Evolutionary conservation across 2,329 filamentous ascomycete species (phyloP), one percentile per base, ranked within the genome.

Genomic region (Xylariaceae sp.): DNA sequence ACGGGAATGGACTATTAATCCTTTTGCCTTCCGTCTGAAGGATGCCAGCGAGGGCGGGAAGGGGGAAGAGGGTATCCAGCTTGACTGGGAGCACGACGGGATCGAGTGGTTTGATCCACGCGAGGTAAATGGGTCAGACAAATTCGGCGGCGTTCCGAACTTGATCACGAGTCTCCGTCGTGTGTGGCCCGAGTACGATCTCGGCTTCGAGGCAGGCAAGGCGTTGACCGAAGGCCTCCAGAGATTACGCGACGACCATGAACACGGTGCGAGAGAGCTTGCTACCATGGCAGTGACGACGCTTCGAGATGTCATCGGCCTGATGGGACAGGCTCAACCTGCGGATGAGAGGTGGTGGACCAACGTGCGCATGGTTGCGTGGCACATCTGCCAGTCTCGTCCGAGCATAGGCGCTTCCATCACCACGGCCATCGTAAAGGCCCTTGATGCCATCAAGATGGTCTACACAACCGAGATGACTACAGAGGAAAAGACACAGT

Each of bases 391-490:
- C 59, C 80, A 80, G 51, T 76, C 78, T 0, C 69, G 78, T n/a
- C 76, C 79, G 46, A 79, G 73, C 54, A 84, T 84, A 78, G 72
- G 72, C 1, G 73, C 78, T 0, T 71, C 78, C 1, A 77, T 82
- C 18, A 63, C 76, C 27, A 66, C 61, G 31, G 66, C 64, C 9
- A 42, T 80, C 8, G 56, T 78, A 4, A 60, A 62, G 9, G 65
- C 66, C 3, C 60, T 83, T 24, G 53, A 59, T 9, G 50, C 53
- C 3, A 59, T 73, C 60, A 67, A 33, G 32, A 31, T 21, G 24
- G 52, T 36, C 33, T n/a, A 33, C 12, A 4, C 40, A 21, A 34
- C 34, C 35, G 49, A 27, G 50, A 51, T 27, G 47, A 57, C 21
- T 38, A 54, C 31, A 17, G 18, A 23, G 9, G 48, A 54, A 16